Percentiles rank a stretch among this genome's conserved stretches.
phyloP scores from a whole-genome alignment of 768 basidiomycete species.

The Leccinum subgranulosum region DNA sequence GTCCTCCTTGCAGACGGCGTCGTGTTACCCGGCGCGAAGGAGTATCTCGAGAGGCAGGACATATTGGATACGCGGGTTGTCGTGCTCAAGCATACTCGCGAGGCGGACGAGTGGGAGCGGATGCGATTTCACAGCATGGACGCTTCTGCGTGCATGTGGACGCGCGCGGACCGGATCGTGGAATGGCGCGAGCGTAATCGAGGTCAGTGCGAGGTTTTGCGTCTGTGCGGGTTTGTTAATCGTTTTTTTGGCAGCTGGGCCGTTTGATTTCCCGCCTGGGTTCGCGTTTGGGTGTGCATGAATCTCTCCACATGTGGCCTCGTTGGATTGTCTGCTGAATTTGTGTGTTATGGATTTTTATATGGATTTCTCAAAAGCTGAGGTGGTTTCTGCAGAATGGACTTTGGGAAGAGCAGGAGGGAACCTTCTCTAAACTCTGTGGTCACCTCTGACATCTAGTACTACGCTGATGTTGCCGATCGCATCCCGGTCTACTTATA shows the following conservation, averaged over 20 bases:
- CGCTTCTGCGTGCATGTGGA: not conserved
- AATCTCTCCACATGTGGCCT: not conserved
- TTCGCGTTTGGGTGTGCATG: not conserved
- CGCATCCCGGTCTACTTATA: no score
- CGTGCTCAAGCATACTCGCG: slow-evolving; percentile 9
- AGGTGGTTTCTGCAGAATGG: not conserved
- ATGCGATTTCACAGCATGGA: not conserved
- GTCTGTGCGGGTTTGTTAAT: not conserved
- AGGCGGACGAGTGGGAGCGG: slow-evolving; percentile 1
- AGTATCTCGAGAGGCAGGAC: slow-evolving; percentile 8
- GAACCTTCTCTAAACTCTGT: no score
- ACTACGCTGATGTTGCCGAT: not conserved
- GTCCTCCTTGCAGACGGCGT: slow-evolving; percentile 8
- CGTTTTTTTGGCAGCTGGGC: slow-evolving; percentile 2
- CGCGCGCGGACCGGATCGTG: not conserved
- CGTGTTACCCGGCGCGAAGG: slow-evolving; percentile 1
- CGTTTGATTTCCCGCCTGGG: slow-evolving; percentile 10
- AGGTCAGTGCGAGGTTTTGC: slow-evolving; percentile 5
- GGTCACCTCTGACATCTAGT: not conserved
- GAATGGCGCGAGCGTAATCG: slow-evolving; percentile 9
- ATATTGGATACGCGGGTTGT: slow-evolving; percentile 13
- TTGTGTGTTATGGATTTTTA: not conserved
- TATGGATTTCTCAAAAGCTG: not conserved
- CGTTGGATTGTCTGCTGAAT: not conserved
- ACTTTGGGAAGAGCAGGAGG: not conserved